Conservation (phyloP, 2,329 filamentous ascomycete species). For the Exserohilum rostratum region DNA sequence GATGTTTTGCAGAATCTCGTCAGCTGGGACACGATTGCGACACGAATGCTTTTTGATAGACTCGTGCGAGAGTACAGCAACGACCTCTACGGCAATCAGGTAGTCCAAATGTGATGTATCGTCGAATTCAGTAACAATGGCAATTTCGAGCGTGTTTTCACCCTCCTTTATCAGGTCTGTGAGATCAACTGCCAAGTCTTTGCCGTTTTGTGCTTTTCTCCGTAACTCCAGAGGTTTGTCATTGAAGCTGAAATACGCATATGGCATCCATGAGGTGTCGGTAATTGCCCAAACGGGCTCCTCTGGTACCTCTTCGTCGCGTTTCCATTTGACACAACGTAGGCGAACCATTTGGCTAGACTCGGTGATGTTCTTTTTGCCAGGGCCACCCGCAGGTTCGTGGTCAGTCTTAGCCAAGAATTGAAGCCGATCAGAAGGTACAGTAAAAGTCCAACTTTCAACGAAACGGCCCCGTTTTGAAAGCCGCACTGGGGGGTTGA, state of each 20-base stretch:
- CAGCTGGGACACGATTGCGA: conserved; percentile 48
- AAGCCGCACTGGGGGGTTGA: conserved; percentile 54
- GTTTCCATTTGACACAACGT: conserved; percentile 63
- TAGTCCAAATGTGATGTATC: conserved; percentile 55
- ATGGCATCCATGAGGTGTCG: conserved; percentile 72
- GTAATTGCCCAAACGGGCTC: conserved; percentile 66
- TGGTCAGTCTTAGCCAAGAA: conserved; percentile 47
- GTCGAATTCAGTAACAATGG: conserved; percentile 30
- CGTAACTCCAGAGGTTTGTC: conserved; percentile 59
- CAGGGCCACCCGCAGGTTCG: conserved; percentile 32
- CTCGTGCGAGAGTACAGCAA: conserved; percentile 60
- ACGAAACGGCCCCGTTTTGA: conserved; percentile 45
- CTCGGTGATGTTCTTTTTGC: conserved; percentile 49
- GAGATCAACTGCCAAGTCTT: conserved; percentile 77
- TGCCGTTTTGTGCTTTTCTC: conserved; percentile 74
- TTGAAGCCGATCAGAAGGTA: conserved; percentile 49
- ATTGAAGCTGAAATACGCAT: conserved; percentile 74
- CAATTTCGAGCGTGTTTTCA: conserved; percentile 65
- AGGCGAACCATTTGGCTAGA: conserved; percentile 70
- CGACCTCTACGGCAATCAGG: conserved; percentile 71
- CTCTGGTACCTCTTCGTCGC: conserved; percentile 24
- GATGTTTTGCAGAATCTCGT: conserved; percentile 64
- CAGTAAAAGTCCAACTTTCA: conserved; percentile 55
- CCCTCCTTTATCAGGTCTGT: conserved; percentile 65
- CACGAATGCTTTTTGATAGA: conserved; percentile 40